A percentile compares a stretch with the other conserved stretches of the same genome.
These are phyloP conservation scores for Leccinum broughii DNA, from an alignment of 768 basidiomycete species.

Conservation along the genomic window DNA sequence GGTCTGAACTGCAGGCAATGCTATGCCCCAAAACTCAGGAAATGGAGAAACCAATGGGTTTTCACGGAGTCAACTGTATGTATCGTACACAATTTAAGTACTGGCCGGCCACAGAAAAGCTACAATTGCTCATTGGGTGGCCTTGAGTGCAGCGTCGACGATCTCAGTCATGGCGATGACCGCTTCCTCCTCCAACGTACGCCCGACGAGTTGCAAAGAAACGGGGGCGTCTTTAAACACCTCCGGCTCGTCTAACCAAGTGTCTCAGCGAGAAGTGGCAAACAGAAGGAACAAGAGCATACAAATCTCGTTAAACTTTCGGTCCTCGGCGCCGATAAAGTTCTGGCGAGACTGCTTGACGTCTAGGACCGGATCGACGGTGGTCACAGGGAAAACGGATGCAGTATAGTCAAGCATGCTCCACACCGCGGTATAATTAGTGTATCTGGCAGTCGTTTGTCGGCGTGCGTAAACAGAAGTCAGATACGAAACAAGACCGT, in stretches of 20 bases:
- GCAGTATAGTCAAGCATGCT: conserved; percentile 69
- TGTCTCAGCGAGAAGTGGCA: background rate
- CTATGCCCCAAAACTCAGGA: no score
- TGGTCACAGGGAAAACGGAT: conserved; percentile 62
- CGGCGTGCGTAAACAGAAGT: background rate
- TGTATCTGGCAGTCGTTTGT: conserved; percentile 35
- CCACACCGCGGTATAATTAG: conserved; percentile 61
- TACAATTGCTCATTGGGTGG: no score
- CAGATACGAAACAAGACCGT: background rate
- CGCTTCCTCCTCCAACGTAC: conserved; percentile 75
- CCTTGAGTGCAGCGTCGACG: conserved; percentile 53
- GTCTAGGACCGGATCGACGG: conserved; percentile 57
- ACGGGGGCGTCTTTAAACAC: conserved; percentile 60
- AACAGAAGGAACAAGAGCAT: conserved; percentile 18
- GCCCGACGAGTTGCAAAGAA: conserved; percentile 63
- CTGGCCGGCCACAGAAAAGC: background rate
- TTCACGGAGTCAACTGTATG: no score
- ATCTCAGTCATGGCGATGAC: conserved; percentile 69
- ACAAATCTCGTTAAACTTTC: conserved; percentile 54
- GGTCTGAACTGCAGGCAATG: no score
- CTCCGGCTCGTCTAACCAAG: conserved; percentile 53
- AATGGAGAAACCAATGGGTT: no score
- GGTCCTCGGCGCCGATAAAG: conserved; percentile 53
- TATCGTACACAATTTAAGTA: conserved; percentile 1
- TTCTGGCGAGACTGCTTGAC: conserved; percentile 40